These are phyloP conservation scores for Jacaranda copaia DNA, from an alignment of 257 asterid genomes.

Conservation along the genomic window DNA sequence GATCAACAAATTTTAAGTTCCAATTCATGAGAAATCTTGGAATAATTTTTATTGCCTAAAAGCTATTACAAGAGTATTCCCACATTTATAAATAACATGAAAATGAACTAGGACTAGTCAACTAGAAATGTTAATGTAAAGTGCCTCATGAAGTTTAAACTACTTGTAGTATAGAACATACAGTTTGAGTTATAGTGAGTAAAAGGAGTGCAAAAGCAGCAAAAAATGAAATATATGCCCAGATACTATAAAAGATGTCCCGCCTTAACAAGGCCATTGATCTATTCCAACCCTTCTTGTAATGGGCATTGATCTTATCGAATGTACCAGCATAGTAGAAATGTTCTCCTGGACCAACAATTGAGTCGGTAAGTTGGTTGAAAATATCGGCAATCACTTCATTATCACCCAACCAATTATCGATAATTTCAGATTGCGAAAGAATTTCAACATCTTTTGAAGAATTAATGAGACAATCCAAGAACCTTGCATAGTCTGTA, in stretches of 20 bases:
- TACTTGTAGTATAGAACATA: background rate
- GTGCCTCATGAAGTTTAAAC: background rate
- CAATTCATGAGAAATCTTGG: too few relatives aligned
- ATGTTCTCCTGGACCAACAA: background rate
- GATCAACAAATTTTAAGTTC: too few relatives aligned
- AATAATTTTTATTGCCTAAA: too few relatives aligned
- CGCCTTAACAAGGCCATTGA: background rate
- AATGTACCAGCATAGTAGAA: background rate
- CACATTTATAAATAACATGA: too few relatives aligned
- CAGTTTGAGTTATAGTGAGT: background rate
- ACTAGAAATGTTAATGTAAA: too few relatives aligned
- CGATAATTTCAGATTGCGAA: background rate
- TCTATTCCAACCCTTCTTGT: background rate
- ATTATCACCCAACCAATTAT: constrained; percentile 5
- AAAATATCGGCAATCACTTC: background rate
- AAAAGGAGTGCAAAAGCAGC: background rate
- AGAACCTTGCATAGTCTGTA: background rate
- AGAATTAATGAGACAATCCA: constrained; percentile 1
- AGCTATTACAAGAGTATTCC: too few relatives aligned
- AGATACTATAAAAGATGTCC: background rate
- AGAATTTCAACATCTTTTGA: background rate
- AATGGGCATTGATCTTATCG: background rate
- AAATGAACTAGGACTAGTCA: too few relatives aligned
- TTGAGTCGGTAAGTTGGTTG: background rate
- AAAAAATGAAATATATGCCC: background rate